These are phyloP conservation scores for Podaxis sp. DNA, from an alignment of 768 basidiomycete species.

Conservation along the genomic window DNA sequence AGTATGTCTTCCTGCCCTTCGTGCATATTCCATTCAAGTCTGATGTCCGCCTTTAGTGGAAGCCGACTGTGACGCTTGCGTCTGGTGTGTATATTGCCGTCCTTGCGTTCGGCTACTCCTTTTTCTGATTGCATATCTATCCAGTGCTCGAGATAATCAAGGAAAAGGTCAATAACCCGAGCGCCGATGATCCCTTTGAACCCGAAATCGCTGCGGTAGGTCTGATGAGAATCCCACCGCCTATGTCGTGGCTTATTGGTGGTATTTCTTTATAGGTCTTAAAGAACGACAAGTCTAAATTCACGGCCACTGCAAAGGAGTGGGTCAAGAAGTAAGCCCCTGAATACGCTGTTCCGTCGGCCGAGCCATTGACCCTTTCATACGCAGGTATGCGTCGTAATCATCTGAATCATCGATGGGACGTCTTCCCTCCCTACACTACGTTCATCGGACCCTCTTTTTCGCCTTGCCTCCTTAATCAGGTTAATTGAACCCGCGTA, in stretches of 20 bases:
- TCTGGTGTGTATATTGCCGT: slow-evolving; percentile 45
- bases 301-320: slow-evolving; percentile 75
- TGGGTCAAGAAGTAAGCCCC: slow-evolving; percentile 76
- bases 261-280: slow-evolving; percentile 44
- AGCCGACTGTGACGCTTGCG: slow-evolving; percentile 72
- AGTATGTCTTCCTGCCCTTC: slow-evolving; percentile 39
- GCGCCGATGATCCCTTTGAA: slow-evolving; percentile 85
- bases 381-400: slow-evolving; percentile 10
- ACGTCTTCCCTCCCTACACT: not conserved
- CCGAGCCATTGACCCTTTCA: not conserved
- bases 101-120: not conserved
- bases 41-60: slow-evolving; percentile 57
- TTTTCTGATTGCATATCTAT: slow-evolving; percentile 4
- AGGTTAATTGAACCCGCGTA: not conserved
- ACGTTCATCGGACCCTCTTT: not conserved
- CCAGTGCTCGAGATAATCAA: slow-evolving; percentile 74
- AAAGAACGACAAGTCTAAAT: slow-evolving; percentile 76
- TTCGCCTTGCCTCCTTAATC: not conserved
- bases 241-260: not conserved
- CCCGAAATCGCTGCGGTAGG: slow-evolving; percentile 82
- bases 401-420: not conserved
- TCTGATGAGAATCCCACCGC: slow-evolving; percentile 8
- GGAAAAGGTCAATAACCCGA: slow-evolving; percentile 87
- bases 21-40: slow-evolving; percentile 9
- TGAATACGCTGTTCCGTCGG: slow-evolving; percentile 16